Evolutionary conservation across 2,329 filamentous ascomycete species (phyloP).

Genomic region (Neobulgaria alba): DNA sequence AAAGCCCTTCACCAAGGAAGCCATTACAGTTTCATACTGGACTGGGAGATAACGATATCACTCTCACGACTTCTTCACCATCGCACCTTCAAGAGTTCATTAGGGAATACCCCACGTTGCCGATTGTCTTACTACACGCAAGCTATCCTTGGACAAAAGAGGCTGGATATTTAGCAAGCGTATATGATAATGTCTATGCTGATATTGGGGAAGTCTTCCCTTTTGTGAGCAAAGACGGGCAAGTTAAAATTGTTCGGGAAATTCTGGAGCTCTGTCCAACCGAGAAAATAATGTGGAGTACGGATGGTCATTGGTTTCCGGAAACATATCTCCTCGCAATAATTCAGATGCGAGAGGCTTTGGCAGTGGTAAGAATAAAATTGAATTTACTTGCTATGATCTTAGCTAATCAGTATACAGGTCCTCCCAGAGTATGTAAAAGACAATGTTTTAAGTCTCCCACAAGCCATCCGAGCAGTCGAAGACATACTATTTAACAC

Average conservation of each 20-base stretch:
- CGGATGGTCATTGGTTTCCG: slow-evolving; percentile 70
- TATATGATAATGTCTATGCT: slow-evolving; percentile 72
- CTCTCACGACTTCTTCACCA: slow-evolving; percentile 60
- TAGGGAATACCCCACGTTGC: slow-evolving; percentile 56
- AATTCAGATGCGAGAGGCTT: slow-evolving; percentile 60
- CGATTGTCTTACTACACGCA: slow-evolving; percentile 71
- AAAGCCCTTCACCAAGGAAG: slow-evolving; percentile 45
- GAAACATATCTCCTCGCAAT: slow-evolving; percentile 71
- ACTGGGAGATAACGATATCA: slow-evolving; percentile 72
- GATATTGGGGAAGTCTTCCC: slow-evolving; percentile 81
- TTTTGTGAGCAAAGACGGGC: slow-evolving; percentile 65
- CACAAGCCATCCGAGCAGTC: slow-evolving; percentile 55
- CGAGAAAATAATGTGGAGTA: slow-evolving; percentile 72
- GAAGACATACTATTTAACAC: slow-evolving; percentile 68
- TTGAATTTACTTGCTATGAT: not conserved
- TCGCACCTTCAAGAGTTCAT: slow-evolving; percentile 69
- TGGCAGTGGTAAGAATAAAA: slow-evolving; percentile 59
- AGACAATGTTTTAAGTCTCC: slow-evolving; percentile 50
- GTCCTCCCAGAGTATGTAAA: slow-evolving; percentile 58
- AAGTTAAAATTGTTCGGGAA: slow-evolving; percentile 61
- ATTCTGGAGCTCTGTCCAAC: slow-evolving; percentile 67
- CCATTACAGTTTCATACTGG: slow-evolving; percentile 80
- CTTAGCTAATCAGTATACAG: slow-evolving; percentile 29
- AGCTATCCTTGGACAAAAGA: slow-evolving; percentile 76
- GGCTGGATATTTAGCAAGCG: slow-evolving; percentile 66